Conservation (phyloP, 2,329 filamentous ascomycete genomes). For the Colletotrichum sp. region DNA sequence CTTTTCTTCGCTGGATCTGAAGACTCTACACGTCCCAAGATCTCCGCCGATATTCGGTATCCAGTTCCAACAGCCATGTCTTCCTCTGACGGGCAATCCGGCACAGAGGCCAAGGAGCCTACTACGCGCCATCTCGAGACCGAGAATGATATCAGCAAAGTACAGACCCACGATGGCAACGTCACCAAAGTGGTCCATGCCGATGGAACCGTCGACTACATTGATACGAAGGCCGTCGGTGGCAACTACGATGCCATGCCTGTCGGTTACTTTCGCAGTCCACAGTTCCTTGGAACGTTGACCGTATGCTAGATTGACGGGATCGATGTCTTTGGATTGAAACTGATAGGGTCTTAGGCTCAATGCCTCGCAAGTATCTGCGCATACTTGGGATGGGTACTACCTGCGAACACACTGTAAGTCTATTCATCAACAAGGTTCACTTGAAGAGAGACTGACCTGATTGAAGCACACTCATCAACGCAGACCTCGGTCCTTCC, state of each 20-base stretch:
- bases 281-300: conserved; percentile 45
- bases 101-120: background rate
- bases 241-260: conserved; percentile 45
- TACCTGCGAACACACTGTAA: conserved; percentile 38
- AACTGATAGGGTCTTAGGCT: conserved; percentile 23
- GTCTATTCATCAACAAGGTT: background rate
- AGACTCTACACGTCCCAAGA: background rate
- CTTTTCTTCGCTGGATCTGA: background rate
- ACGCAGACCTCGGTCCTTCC: conserved; percentile 35
- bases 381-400: conserved; percentile 38
- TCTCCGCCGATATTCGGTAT: background rate
- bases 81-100: background rate
- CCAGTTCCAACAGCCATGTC: background rate
- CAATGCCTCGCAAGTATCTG: conserved; percentile 36
- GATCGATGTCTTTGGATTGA: background rate
- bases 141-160: conserved; percentile 31
- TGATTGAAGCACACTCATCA: conserved; percentile 29
- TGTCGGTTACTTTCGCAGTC: conserved; percentile 42
- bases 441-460: background rate
- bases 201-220: conserved; percentile 45
- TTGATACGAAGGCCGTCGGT: conserved; percentile 46
- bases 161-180: conserved; percentile 25
- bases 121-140: conserved; percentile 29
- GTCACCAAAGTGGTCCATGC: conserved; percentile 37
- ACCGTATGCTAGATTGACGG: conserved; percentile 25